Evolutionary conservation across 1,284 basidiomycete species (phyloP).

Genomic region (Cutaneotrichosporon cyanovorans): DNA sequence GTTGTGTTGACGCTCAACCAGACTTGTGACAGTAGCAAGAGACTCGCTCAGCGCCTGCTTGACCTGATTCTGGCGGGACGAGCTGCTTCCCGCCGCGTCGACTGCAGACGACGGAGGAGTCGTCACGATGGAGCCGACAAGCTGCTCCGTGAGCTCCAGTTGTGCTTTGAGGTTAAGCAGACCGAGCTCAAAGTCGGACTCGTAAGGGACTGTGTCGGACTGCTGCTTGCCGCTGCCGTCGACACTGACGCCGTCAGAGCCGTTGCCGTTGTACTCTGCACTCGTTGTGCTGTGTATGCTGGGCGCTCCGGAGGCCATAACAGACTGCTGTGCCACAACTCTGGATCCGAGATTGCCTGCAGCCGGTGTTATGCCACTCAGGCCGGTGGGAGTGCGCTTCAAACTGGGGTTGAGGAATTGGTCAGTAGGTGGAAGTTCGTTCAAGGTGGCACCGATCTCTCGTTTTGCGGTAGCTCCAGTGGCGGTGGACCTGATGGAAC

Average conservation of each 20-base stretch:
- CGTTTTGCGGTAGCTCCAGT: constrained; percentile 2
- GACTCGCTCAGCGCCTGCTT: constrained; percentile 60
- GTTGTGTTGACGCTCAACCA: constrained; percentile 61
- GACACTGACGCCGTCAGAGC: constrained; percentile 19
- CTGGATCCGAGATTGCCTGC: not conserved
- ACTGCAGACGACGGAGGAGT: constrained; percentile 35
- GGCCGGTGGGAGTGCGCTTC: constrained; percentile 47
- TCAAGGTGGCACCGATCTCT: constrained; percentile 14
- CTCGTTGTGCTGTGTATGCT: too few relatives aligned
- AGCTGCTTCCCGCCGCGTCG: constrained; percentile 9
- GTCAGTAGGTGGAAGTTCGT: constrained; percentile 27
- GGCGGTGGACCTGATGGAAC: constrained; percentile 4
- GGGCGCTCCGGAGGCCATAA: too few relatives aligned
- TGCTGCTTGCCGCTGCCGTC: not conserved
- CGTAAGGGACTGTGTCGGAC: constrained; percentile 55
- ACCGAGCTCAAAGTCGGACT: constrained; percentile 61
- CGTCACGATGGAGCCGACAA: constrained; percentile 54
- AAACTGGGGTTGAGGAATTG: constrained; percentile 36
- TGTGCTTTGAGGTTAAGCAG: constrained; percentile 70
- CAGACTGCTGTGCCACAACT: too few relatives aligned
- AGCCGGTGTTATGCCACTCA: constrained; percentile 38
- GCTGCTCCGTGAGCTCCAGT: constrained; percentile 65
- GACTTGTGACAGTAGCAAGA: constrained; percentile 53
- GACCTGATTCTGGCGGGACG: constrained; percentile 49
- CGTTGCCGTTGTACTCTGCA: constrained; percentile 7